Evolutionary conservation across 2,329 filamentous ascomycete species (phyloP), one percentile per base, ranked within the genome.

Genomic region (Fusarium concolor): DNA sequence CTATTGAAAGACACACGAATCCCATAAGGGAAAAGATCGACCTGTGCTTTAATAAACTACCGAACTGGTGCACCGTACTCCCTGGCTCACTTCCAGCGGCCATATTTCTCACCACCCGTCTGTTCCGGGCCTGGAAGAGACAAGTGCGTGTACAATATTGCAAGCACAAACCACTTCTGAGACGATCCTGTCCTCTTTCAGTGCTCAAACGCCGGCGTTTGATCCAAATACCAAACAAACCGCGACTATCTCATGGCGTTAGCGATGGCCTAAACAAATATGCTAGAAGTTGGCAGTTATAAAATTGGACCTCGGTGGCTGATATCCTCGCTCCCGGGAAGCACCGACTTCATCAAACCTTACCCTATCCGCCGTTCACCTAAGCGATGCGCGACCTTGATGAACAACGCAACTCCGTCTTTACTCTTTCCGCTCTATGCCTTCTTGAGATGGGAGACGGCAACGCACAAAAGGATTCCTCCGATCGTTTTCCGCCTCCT

Each of bases 311-410:
- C 53, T 44, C 29, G 33, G 49, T 71, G 57, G 46, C 35, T 67
- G 56, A 61, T 31, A 37, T 18, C 29, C 14, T 43, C 58, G 58
- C 56, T 26, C 62, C 54, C 53, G 35, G 39, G 22, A 54, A 57
- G 43, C 52, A 68, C 45, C 55, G 54, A 47, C 26, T 42, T 62
- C 66, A 65, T 63, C 53, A 68, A 62, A 64, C 35, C 33, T 44
- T 44, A 53, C 41, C 47, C 60, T 62, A 61, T 68, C 58, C 49
- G 59, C 56, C 61, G 50, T 61, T 55, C 45, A 24, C 22, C 22
- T 24, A 57, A 54, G 67, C 56, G 51, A 67, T 59, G 62, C 62
- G 63, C 68, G 41, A 54, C 58, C 38, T 70, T 52, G 49, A 56
- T 52, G 39, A 70, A 52, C 39, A 56, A 47, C 51, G 43, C 26